phyloP scores from a whole-genome alignment of 2,329 filamentous ascomycete species.

The Trichoderma asperellum region DNA sequence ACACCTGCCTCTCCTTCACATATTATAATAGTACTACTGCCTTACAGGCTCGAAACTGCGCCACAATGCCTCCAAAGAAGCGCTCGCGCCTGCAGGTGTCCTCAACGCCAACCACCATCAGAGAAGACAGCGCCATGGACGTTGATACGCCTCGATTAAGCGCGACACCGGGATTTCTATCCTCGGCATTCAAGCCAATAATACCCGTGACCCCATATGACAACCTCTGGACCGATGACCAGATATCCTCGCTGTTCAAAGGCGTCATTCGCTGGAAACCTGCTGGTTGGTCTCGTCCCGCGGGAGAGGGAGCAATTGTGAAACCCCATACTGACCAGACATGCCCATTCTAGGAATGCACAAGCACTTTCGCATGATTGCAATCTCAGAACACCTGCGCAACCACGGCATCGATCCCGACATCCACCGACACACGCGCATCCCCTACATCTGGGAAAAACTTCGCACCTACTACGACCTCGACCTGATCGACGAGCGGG shows the following conservation, averaged over 20 bases:
- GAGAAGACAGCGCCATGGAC: slow-evolving; percentile 65
- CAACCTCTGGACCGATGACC: slow-evolving; percentile 92
- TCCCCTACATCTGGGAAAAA: slow-evolving; percentile 91
- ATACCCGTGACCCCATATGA: slow-evolving; percentile 42
- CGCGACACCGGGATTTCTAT: slow-evolving; percentile 48
- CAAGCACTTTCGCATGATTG: slow-evolving; percentile 90
- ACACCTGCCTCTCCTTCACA: not conserved
- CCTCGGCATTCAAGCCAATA: slow-evolving; percentile 33
- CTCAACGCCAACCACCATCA: slow-evolving; percentile 58
- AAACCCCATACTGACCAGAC: not conserved
- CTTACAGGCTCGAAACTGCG: not conserved
- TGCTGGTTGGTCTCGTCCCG: slow-evolving; percentile 63
- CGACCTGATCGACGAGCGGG: slow-evolving; percentile 82
- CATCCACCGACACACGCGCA: slow-evolving; percentile 76
- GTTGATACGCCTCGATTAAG: slow-evolving; percentile 59
- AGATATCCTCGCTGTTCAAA: slow-evolving; percentile 90
- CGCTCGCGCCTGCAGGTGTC: slow-evolving; percentile 63
- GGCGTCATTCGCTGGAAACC: slow-evolving; percentile 94
- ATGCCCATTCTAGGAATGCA: slow-evolving; percentile 66
- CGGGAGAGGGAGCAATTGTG: not conserved
- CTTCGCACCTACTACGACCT: slow-evolving; percentile 83
- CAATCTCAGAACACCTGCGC: slow-evolving; percentile 77
- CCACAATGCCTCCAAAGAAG: slow-evolving; percentile 70
- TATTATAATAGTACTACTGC: not conserved
- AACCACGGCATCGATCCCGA: slow-evolving; percentile 79